Evolutionary conservation across 805 yeast species (phyloP), one percentile per base, ranked within the genome.

Genomic region (Kregervanrija delftensis): DNA sequence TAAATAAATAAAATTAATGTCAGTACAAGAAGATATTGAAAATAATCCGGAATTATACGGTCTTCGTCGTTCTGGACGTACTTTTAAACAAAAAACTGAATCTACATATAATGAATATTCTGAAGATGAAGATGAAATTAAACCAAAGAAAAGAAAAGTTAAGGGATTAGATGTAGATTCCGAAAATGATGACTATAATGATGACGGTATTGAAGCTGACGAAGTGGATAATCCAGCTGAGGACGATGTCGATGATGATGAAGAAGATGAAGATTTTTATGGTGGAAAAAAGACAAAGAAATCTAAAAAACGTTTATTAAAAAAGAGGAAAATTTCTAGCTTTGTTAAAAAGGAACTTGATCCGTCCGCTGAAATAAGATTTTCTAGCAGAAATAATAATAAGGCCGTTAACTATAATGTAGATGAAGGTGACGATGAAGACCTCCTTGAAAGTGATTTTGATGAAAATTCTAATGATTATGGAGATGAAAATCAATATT

Each of bases 1-100:
- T 22, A 22, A 22, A 22, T 22, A 22, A 47, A 22, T 22, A 22
- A 22, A 22, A 9, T 35, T 11, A 8, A 58, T 55, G 58, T 47
- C 56, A 12, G 40, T 60, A 13, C 49, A 52, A 30, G 45, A 57
- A 6, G 89, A 81, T 47, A 75, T 82, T 13, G 69, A 76, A 44
- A 74, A 69, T 41, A 81, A 85, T 59, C 95, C 95, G 1, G 95
- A 84, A 58, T 69, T 86, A n/a, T 86, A 86, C 54, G 95, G 95
- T 1, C 69, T 86, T 44, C 76, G 95, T 64, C 73, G 95, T 52
- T 82, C 90, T 4, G 79, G 80, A 37, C 70, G 93, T 55, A 78
- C 83, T 9, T 22, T 22, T 22, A 69, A 80, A 48, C 53, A 65
- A 3, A 56, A 56, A 38, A 67, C 68, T 14, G 64, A 51, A 11